Percentiles rank a stretch among this genome's conserved stretches.
Evolutionary conservation across 306 rosid genomes (phyloP).

Genomic region (Medicago truncatula): DNA sequence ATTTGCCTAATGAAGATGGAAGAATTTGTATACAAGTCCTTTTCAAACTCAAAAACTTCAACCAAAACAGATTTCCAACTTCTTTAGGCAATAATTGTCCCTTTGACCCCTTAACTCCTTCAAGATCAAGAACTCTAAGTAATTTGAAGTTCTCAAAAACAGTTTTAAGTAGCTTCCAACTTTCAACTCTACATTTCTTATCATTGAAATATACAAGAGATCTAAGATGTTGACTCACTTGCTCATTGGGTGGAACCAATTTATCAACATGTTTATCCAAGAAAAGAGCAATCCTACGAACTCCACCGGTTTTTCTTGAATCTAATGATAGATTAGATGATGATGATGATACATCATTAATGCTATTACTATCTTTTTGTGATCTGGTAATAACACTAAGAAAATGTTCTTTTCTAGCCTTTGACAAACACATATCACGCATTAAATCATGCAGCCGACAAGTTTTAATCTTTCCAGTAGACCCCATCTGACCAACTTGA

Average conservation of each 20-base stretch:
- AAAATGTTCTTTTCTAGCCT: conserved; percentile 56
- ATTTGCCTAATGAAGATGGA: conserved; percentile 52
- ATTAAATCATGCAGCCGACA: conserved; percentile 61
- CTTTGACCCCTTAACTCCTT: conserved; percentile 39
- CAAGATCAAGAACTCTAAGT: conserved; percentile 61
- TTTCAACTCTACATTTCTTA: conserved; percentile 28
- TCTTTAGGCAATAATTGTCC: conserved; percentile 47
- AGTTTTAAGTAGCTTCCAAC: not conserved
- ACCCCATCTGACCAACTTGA: conserved; percentile 53
- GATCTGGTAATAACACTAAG: conserved; percentile 33
- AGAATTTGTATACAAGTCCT: conserved; percentile 16
- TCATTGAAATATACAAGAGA: conserved; percentile 49
- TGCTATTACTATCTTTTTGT: not conserved
- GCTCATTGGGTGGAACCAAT: not conserved
- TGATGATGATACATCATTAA: not conserved
- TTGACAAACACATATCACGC: conserved; percentile 56
- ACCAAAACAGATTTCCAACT: conserved; percentile 29
- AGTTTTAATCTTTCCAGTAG: conserved; percentile 55
- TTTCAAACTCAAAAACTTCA: conserved; percentile 54
- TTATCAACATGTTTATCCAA: too few relatives aligned
- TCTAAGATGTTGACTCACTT: conserved; percentile 38
- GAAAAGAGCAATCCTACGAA: too few relatives aligned
- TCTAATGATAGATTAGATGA: too few relatives aligned
- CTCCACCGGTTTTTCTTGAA: too few relatives aligned
- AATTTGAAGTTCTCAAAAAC: conserved; percentile 43